Percentiles rank a stretch among this genome's conserved stretches.
Evolutionary conservation across 768 basidiomycete genomes (phyloP).

Genomic region (Suillus decipiens): DNA sequence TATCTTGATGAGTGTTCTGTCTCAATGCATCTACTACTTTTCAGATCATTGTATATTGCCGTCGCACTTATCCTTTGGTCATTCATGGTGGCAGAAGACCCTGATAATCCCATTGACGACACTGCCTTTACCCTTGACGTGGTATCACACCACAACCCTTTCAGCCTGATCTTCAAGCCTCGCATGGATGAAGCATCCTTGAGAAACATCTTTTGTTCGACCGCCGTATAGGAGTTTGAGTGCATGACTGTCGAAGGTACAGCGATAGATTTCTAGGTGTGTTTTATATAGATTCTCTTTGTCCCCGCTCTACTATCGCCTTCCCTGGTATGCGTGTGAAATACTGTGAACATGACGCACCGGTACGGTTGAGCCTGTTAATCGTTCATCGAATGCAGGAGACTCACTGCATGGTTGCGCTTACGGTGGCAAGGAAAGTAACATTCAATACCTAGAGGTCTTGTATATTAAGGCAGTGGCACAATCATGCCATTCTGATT

Average conservation of each 20-base stretch:
- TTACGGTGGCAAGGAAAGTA: too few species aligned
- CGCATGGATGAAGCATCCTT: conserved; percentile 22
- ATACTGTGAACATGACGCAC: too few species aligned
- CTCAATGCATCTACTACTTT: background rate
- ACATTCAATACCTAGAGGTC: too few species aligned
- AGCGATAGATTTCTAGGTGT: background rate
- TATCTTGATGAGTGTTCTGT: background rate
- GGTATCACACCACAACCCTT: conserved; percentile 64
- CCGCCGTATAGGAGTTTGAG: background rate
- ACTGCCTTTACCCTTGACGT: conserved; percentile 63
- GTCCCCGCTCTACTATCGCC: too few species aligned
- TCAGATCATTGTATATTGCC: conserved; percentile 63
- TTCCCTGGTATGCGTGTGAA: too few species aligned
- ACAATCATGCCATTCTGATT: too few species aligned
- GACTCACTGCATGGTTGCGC: too few species aligned
- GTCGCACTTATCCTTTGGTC: conserved; percentile 66
- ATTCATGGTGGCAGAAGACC: conserved; percentile 52
- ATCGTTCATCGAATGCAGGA: too few species aligned
- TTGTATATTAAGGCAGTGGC: too few species aligned
- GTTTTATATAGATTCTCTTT: too few species aligned
- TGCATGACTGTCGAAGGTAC: background rate
- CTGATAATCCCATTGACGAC: conserved; percentile 55
- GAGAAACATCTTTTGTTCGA: conserved; percentile 2
- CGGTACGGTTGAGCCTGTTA: too few species aligned
- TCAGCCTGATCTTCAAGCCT: conserved; percentile 56